phyloP scores from a whole-genome alignment of 371 early-diverging fungal species.

The Actinomortierella ambigua region DNA sequence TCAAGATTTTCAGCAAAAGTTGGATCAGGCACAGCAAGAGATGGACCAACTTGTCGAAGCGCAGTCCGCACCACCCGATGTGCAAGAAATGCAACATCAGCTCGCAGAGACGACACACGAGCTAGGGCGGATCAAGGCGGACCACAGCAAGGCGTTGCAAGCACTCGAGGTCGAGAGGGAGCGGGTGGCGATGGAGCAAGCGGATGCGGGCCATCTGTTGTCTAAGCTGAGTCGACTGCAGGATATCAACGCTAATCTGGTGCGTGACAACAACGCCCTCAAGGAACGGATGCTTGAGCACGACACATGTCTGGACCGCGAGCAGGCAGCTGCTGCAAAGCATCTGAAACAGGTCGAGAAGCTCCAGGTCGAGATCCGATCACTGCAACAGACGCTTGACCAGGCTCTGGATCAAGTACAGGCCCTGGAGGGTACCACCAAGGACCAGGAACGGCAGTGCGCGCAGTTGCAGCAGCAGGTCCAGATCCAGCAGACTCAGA shows the following conservation, averaged over 20 bases:
- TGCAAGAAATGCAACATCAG: conserved; percentile 38
- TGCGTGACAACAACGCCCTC: conserved; percentile 25
- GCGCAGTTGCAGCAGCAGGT: conserved; percentile 31
- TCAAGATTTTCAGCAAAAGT: conserved; percentile 23
- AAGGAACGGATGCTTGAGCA: conserved; percentile 12
- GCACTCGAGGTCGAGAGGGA: conserved; percentile 26
- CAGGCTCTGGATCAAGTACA: conserved; percentile 26
- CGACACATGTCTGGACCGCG: too few relatives aligned
- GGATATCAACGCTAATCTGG: conserved; percentile 33
- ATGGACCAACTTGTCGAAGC: conserved; percentile 32
- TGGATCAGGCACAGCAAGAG: conserved; percentile 26
- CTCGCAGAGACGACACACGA: conserved; percentile 34
- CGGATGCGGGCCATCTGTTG: conserved; percentile 31
- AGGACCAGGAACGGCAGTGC: conserved; percentile 15
- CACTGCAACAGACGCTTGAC: conserved; percentile 9
- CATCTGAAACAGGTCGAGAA: conserved; percentile 17
- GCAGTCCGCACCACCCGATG: conserved; percentile 29
- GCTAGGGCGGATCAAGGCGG: conserved; percentile 15
- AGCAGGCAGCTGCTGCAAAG: conserved; percentile 2
- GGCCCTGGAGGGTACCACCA: too few relatives aligned
- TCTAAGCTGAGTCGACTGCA: conserved; percentile 39
- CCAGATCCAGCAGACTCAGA: conserved; percentile 38
- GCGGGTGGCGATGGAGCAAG: conserved; percentile 28
- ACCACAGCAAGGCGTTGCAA: conserved; percentile 4
- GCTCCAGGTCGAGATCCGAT: conserved; percentile 22